A percentile compares a stretch with the other conserved stretches of the same genome.
Evolutionary conservation across 2,329 filamentous ascomycete genomes (phyloP).

Genomic region (Pseudocercospora ulei): DNA sequence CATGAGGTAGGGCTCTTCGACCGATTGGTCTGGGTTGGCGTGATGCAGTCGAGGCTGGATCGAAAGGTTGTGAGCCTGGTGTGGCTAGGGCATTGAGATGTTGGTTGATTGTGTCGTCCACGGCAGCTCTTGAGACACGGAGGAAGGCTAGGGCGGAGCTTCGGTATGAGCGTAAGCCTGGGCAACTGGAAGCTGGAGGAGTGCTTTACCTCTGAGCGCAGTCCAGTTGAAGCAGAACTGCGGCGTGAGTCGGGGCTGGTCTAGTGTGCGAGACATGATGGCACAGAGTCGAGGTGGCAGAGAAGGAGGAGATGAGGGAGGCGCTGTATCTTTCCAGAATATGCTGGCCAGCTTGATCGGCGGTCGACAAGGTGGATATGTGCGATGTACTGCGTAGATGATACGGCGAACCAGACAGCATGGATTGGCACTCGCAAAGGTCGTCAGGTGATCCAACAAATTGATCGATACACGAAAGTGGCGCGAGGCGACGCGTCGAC

Average conservation of each 20-base stretch:
- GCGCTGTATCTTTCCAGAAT: constrained; percentile 25
- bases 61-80: constrained; percentile 62
- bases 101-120: constrained; percentile 89
- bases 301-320: constrained; percentile 10
- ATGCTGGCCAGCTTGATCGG: constrained; percentile 26
- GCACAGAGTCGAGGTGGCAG: constrained; percentile 8
- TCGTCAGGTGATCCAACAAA: too few species aligned
- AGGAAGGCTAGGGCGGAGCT: constrained; percentile 63
- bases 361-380: too few species aligned
- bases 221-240: constrained; percentile 47
- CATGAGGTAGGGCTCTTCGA: constrained; percentile 48
- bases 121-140: constrained; percentile 66
- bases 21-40: constrained; percentile 46
- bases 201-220: constrained; percentile 39
- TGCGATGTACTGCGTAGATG: too few species aligned
- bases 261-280: constrained; percentile 38
- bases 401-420: too few species aligned
- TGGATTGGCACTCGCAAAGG: too few species aligned
- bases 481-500: constrained; percentile 9
- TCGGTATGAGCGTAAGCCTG: constrained; percentile 31
- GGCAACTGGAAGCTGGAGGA: constrained; percentile 3
- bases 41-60: constrained; percentile 64
- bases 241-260: constrained; percentile 39
- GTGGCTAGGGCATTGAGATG: constrained; percentile 83
- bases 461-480: too few species aligned